Percentiles rank a stretch among this genome's conserved stretches.
Evolutionary conservation across 805 yeast species (phyloP).

Genomic region (Kluyveromyces dobzhanskii): DNA sequence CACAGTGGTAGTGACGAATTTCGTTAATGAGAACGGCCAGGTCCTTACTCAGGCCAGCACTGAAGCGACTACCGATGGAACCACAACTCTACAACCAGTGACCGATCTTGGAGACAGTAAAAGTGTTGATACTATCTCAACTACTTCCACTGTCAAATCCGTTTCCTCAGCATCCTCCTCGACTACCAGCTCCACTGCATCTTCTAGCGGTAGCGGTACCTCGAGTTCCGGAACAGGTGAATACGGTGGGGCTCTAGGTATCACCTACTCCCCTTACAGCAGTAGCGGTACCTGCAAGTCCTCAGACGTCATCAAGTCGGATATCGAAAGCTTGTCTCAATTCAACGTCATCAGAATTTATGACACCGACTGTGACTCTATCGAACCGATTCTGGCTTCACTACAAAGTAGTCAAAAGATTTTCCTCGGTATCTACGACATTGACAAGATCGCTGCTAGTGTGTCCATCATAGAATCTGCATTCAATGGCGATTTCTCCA

Average conservation of each 20-base stretch:
- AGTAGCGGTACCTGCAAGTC: conserved; percentile 56
- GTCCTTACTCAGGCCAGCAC: background rate
- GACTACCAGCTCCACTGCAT: conserved; percentile 16
- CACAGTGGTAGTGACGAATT: conserved; percentile 1
- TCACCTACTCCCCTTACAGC: conserved; percentile 57
- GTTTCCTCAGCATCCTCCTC: conserved; percentile 12
- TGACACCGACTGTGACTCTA: conserved; percentile 69
- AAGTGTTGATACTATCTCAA: background rate
- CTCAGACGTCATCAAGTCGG: conserved; percentile 40
- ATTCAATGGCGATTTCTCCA: conserved; percentile 38
- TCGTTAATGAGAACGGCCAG: background rate
- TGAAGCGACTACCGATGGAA: background rate
- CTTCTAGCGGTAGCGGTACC: conserved; percentile 16
- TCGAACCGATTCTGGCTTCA: conserved; percentile 53
- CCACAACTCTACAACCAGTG: background rate
- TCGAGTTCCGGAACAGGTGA: conserved; percentile 46
- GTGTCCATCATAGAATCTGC: conserved; percentile 42
- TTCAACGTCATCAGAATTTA: conserved; percentile 57
- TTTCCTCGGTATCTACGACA: conserved; percentile 60
- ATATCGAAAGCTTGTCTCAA: conserved; percentile 43
- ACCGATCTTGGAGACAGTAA: background rate
- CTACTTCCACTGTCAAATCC: conserved; percentile 8
- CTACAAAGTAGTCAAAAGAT: conserved; percentile 64
- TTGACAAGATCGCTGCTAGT: conserved; percentile 50
- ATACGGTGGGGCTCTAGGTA: conserved; percentile 8